Evolutionary conservation across 179 eudicot genomes (phyloP), one percentile per base, ranked within the genome.

Genomic region (Silene vulgaris): DNA sequence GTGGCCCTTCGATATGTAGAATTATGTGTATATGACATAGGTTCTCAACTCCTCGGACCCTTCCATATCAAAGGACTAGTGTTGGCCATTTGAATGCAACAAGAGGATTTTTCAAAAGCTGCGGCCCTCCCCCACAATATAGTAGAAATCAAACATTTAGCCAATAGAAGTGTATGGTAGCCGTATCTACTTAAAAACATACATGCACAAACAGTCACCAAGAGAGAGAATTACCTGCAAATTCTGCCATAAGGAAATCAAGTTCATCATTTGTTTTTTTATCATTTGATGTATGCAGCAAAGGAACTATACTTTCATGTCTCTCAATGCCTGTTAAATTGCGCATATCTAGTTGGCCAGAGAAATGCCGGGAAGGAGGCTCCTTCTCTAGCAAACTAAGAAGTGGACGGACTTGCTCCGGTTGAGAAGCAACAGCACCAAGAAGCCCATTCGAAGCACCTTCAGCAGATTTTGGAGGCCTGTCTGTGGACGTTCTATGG

Each of bases 181-280:
- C 45, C 8, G 48, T 35, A 19, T 3, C 54, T 56, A 61, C 76
- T 32, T 35, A 43, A 43, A 65, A 52, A 56, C 64, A 73, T 9
- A 74, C 9, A 62, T 20, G 35, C 6, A 6, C 5, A 1, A 21
- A 37, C 37, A 14, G 72, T 8, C 50, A 54, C 37, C 13, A 61
- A n/a, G 50, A 78, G 48, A 78, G 14, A n/a, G 74, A 37, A 43
- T 43, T 76, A 92, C 99, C 98, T 82, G 97, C 90, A 82, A 89
- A 89, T 81, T 95, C 96, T 30, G 93, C 93, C 97, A 89, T 90
- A 80, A 89, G 86, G 82, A 86, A 90, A 76, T 95, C 97, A 19
- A 89, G 87, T 81, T 84, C 88, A 21, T 93, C 99, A 81, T 90
- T 92, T 68, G 83, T 74, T 80, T 86, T 95, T 79, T 83, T 95